Conservation (phyloP, 2,329 filamentous ascomycete species). For the Juglanconis juglandina region DNA sequence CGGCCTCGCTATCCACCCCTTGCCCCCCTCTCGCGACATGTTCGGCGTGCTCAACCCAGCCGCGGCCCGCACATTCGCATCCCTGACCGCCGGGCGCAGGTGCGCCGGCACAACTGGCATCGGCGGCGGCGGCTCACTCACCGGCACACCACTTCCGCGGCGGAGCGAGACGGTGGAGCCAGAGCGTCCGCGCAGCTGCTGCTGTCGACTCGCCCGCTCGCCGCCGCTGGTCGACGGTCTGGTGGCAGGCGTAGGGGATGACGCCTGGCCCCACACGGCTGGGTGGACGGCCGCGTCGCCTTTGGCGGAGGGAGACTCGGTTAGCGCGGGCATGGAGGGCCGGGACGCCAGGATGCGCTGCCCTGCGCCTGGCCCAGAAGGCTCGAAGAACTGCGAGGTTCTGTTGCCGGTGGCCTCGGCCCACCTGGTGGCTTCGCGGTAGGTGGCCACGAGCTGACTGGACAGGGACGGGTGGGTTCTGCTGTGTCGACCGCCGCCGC, state of each 20-base stretch:
- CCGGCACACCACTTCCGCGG: not conserved
- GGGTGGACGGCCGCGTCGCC: not conserved
- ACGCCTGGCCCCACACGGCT: conserved; percentile 1
- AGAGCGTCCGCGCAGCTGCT: conserved; percentile 1
- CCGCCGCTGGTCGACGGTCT: conserved; percentile 15
- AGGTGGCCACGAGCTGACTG: conserved; percentile 6
- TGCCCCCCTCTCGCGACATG: not conserved
- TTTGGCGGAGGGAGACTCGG: not conserved
- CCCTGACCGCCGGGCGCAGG: conserved; percentile 5
- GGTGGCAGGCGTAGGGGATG: not conserved
- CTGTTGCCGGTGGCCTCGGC: conserved; percentile 3
- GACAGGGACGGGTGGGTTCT: not conserved
- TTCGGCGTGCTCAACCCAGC: not conserved
- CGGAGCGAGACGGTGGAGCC: conserved; percentile 10
- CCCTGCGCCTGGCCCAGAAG: not conserved
- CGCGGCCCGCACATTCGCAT: not conserved
- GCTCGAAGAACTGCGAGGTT: conserved; percentile 7
- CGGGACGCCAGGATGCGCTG: not conserved
- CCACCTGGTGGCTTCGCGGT: conserved; percentile 14
- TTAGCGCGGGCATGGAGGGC: not conserved
- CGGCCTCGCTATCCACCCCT: not conserved
- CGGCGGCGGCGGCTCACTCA: conserved; percentile 6
- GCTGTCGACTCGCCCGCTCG: conserved; percentile 4
- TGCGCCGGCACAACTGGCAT: conserved; percentile 14
- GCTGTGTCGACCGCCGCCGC: not conserved